Conservation (phyloP, 805 yeast genomes). For the Candida quercuum region DNA sequence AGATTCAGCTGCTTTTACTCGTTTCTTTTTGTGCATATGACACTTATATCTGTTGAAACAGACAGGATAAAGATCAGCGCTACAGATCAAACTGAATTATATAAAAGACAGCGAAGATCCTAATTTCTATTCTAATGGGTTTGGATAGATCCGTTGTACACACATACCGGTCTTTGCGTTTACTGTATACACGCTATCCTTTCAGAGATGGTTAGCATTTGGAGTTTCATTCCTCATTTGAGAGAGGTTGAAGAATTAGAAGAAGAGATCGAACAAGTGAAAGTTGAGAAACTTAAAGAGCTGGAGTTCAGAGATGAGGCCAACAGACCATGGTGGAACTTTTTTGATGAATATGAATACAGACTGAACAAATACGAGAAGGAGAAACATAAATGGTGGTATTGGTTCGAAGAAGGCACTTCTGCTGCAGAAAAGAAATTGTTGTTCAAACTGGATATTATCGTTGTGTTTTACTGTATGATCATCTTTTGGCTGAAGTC, state of each 20-base stretch:
- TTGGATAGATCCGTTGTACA: too few species aligned
- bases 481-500: conserved; percentile 63
- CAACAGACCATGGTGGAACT: conserved; percentile 45
- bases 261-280: neutral
- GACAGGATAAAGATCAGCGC: too few species aligned
- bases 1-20: too few species aligned
- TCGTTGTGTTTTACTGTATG: conserved; percentile 48
- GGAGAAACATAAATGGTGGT: conserved; percentile 40
- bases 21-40: too few species aligned
- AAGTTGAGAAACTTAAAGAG: neutral
- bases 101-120: too few species aligned
- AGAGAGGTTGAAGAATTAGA: conserved; percentile 16
- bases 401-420: conserved; percentile 48
- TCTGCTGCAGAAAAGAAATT: conserved; percentile 19
- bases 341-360: conserved; percentile 60
- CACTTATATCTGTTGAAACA: too few species aligned
- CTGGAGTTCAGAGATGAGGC: conserved; percentile 47
- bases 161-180: neutral
- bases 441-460: conserved; percentile 41
- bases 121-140: too few species aligned
- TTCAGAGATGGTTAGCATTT: neutral
- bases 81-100: too few species aligned
- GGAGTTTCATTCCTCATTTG: conserved; percentile 1
- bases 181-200: neutral
- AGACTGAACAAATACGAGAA: conserved; percentile 32